phyloP scores from a whole-genome alignment of 2,329 filamentous ascomycete species.

The Pseudocercospora vitis region DNA sequence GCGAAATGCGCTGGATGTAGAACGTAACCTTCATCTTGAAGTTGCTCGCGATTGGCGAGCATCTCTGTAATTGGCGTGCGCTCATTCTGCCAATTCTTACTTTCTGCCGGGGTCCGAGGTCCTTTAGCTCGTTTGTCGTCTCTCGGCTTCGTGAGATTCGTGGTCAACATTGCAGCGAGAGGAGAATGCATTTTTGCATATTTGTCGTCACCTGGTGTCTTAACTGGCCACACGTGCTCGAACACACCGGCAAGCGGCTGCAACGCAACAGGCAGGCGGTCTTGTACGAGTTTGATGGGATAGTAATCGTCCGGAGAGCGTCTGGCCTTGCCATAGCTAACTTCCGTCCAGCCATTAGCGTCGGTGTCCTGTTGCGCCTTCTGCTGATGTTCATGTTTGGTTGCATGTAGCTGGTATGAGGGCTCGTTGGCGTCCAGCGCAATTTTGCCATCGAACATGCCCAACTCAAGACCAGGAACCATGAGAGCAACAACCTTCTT shows the following conservation, averaged over 20 bases:
- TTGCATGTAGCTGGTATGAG: constrained; percentile 7
- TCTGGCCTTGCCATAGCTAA: constrained; percentile 30
- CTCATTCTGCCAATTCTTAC: constrained; percentile 68
- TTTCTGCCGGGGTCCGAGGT: constrained; percentile 62
- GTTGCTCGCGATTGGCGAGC: constrained; percentile 68
- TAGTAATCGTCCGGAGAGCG: constrained; percentile 52
- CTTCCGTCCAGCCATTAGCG: constrained; percentile 16
- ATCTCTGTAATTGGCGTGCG: constrained; percentile 82
- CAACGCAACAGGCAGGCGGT: constrained; percentile 45
- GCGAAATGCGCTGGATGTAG: constrained; percentile 74
- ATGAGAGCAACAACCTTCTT: constrained; percentile 83
- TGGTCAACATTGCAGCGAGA: constrained; percentile 76
- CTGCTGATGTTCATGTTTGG: not conserved
- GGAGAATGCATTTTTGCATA: constrained; percentile 82
- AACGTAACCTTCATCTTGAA: constrained; percentile 79
- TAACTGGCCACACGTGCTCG: constrained; percentile 82
- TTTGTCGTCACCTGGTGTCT: constrained; percentile 81
- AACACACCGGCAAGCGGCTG: constrained; percentile 79
- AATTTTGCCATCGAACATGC: constrained; percentile 73
- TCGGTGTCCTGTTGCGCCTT: constrained; percentile 17
- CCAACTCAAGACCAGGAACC: constrained; percentile 86
- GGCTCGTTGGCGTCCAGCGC: constrained; percentile 28
- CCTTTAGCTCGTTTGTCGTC: constrained; percentile 64
- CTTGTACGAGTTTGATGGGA: constrained; percentile 45
- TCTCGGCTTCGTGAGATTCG: constrained; percentile 67